phyloP scores from a whole-genome alignment of 345 rosid species.

The Linum tenue region DNA sequence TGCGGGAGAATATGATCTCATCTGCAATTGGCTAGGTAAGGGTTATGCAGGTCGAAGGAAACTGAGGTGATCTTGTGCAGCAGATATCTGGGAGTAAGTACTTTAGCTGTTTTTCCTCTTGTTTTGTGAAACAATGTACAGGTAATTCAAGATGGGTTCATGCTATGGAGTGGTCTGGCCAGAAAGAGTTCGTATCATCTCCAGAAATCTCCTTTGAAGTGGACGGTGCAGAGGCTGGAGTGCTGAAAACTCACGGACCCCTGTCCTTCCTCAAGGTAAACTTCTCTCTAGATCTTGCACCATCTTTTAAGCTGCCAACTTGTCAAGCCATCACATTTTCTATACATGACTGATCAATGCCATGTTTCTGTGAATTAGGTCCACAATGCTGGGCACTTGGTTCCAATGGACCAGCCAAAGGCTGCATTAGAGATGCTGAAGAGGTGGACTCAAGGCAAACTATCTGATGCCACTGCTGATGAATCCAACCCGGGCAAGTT shows the following conservation, averaged over 20 bases:
- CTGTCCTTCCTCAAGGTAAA: constrained; percentile 87
- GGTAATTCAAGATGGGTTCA: constrained; percentile 99
- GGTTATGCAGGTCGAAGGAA: background rate
- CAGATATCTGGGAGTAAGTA: no score
- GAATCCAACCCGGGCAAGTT: background rate
- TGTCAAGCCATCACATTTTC: background rate
- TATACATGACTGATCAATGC: constrained; percentile 14
- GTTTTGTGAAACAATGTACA: constrained; percentile 15
- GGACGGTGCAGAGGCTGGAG: constrained; percentile 71
- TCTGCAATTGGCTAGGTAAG: constrained; percentile 99
- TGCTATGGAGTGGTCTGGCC: constrained; percentile 95
- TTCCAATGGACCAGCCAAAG: constrained; percentile 97
- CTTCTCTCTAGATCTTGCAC: background rate
- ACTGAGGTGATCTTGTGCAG: no score
- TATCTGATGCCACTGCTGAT: constrained; percentile 10
- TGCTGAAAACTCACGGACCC: constrained; percentile 56
- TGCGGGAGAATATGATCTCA: constrained; percentile 98
- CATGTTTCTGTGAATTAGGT: constrained; percentile 30
- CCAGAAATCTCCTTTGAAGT: constrained; percentile 61
- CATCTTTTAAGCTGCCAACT: background rate
- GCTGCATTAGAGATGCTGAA: constrained; percentile 79
- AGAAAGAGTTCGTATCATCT: constrained; percentile 50
- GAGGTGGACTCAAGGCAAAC: constrained; percentile 63
- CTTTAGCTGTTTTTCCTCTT: no score
- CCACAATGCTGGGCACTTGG: constrained; percentile 94